Conservation (phyloP, 441 rosid genomes). For the Raphanus hybrid region DNA sequence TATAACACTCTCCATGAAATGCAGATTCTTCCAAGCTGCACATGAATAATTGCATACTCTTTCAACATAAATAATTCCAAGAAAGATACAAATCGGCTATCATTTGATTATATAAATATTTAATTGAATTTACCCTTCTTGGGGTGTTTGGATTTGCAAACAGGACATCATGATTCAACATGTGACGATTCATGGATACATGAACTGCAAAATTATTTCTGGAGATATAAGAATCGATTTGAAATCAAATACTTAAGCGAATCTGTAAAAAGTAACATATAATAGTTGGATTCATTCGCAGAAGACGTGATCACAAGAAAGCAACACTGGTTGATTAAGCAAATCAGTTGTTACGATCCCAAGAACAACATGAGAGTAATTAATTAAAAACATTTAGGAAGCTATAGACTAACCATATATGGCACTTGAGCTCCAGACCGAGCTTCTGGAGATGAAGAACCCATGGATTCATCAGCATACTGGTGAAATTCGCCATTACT, state of each 20-base stretch:
- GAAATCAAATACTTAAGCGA: slow-evolving; percentile 2
- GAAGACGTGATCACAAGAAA: slow-evolving; percentile 84
- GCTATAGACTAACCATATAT: slow-evolving; percentile 66
- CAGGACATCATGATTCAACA: slow-evolving; percentile 54
- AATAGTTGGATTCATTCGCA: slow-evolving; percentile 56
- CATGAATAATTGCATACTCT: neutral
- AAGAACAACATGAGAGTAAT: neutral
- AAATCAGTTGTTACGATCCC: slow-evolving; percentile 27
- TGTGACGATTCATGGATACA: slow-evolving; percentile 51
- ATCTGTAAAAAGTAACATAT: neutral
- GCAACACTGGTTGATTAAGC: slow-evolving; percentile 63
- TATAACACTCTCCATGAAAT: slow-evolving; percentile 65
- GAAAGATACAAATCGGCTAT: neutral
- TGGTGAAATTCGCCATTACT: slow-evolving; percentile 44
- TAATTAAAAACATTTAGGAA: neutral
- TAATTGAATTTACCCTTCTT: slow-evolving; percentile 48
- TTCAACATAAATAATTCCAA: neutral
- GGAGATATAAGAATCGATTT: slow-evolving; percentile 7
- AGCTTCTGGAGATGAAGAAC: slow-evolving; percentile 80
- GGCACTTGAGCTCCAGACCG: slow-evolving; percentile 86
- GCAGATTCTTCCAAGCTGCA: slow-evolving; percentile 64
- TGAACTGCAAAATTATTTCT: slow-evolving; percentile 48
- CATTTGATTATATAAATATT: neutral
- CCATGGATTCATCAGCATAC: slow-evolving; percentile 65
- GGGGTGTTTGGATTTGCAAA: slow-evolving; percentile 53